phyloP scores from a whole-genome alignment of 805 yeast genomes.

The Candida adriatica region DNA sequence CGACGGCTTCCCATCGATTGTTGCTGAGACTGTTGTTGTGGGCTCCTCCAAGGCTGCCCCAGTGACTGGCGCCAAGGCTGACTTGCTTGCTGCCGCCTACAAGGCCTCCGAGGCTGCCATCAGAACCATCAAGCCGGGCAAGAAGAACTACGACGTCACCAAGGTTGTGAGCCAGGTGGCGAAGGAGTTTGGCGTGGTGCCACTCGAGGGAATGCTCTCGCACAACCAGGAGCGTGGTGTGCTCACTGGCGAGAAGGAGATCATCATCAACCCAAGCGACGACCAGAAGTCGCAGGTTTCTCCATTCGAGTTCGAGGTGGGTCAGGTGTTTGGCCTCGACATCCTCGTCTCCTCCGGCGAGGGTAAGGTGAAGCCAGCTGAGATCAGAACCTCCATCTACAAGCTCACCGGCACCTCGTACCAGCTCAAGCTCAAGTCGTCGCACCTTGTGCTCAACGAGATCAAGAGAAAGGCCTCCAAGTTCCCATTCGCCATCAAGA shows the following conservation, averaged over 20 bases:
- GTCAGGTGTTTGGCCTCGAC: slow-evolving; percentile 74
- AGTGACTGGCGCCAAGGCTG: slow-evolving; percentile 54
- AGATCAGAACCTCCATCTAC: slow-evolving; percentile 60
- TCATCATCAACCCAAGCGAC: slow-evolving; percentile 69
- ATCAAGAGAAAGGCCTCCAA: slow-evolving; percentile 58
- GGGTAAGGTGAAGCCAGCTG: slow-evolving; percentile 58
- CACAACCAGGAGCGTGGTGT: slow-evolving; percentile 64
- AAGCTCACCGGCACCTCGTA: slow-evolving; percentile 65
- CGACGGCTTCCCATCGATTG: slow-evolving; percentile 66
- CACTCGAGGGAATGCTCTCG: slow-evolving; percentile 72
- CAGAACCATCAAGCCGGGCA: slow-evolving; percentile 58
- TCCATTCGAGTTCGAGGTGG: slow-evolving; percentile 59
- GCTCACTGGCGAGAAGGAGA: slow-evolving; percentile 67
- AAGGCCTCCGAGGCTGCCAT: slow-evolving; percentile 76
- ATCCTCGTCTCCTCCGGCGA: slow-evolving; percentile 56
- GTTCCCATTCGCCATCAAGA: slow-evolving; percentile 65
- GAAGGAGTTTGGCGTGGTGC: slow-evolving; percentile 47
- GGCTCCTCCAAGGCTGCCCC: slow-evolving; percentile 38
- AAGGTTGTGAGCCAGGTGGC: slow-evolving; percentile 57
- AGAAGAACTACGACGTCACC: slow-evolving; percentile 72
- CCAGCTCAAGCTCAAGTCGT: slow-evolving; percentile 62
- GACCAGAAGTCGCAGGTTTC: slow-evolving; percentile 58
- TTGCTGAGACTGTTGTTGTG: slow-evolving; percentile 62
- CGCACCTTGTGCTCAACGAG: slow-evolving; percentile 60
- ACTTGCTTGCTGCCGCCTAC: slow-evolving; percentile 66